Evolutionary conservation across 1,284 basidiomycete species (phyloP).

Genomic region (Inonotus hispidus): DNA sequence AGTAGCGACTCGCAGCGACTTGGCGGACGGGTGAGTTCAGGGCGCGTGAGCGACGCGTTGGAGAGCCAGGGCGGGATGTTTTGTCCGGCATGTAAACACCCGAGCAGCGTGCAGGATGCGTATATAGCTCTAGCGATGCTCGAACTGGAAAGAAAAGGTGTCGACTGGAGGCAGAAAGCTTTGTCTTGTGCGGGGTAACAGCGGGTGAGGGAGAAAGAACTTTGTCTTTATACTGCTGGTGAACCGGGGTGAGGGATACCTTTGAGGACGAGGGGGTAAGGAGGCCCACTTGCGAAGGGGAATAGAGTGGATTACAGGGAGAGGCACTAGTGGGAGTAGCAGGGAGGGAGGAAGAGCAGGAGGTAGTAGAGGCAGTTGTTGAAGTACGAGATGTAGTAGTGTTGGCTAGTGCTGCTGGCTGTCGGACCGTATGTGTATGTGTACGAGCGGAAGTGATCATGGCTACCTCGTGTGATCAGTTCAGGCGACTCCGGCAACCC

Average conservation of each 20-base stretch:
- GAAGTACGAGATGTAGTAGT: too few relatives aligned
- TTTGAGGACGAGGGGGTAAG: conserved; percentile 14
- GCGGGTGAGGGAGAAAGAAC: background rate
- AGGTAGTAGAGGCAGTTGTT: too few relatives aligned
- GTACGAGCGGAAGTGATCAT: conserved; percentile 6
- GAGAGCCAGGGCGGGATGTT: conserved; percentile 12
- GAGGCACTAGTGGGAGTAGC: background rate
- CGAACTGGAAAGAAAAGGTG: conserved; percentile 8
- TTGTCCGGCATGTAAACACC: background rate
- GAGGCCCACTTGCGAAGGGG: conserved; percentile 1
- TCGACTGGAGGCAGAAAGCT: conserved; percentile 3
- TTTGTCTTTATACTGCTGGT: background rate
- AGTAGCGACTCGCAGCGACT: conserved; percentile 50
- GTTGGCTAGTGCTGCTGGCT: conserved; percentile 59
- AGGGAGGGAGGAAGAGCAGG: conserved; percentile 1
- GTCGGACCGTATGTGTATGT: conserved; percentile 31
- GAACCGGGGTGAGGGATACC: conserved; percentile 12
- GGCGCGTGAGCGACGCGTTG: conserved; percentile 5
- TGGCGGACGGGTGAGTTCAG: conserved; percentile 14
- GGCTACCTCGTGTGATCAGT: conserved; percentile 9
- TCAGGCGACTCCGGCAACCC: too few relatives aligned
- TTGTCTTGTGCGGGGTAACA: too few relatives aligned
- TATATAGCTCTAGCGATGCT: conserved; percentile 10
- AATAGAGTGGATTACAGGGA: background rate
- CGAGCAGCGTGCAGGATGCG: conserved; percentile 3